phyloP scores from a whole-genome alignment of 2,329 filamentous ascomycete genomes.

The Celoporthe dispersa region DNA sequence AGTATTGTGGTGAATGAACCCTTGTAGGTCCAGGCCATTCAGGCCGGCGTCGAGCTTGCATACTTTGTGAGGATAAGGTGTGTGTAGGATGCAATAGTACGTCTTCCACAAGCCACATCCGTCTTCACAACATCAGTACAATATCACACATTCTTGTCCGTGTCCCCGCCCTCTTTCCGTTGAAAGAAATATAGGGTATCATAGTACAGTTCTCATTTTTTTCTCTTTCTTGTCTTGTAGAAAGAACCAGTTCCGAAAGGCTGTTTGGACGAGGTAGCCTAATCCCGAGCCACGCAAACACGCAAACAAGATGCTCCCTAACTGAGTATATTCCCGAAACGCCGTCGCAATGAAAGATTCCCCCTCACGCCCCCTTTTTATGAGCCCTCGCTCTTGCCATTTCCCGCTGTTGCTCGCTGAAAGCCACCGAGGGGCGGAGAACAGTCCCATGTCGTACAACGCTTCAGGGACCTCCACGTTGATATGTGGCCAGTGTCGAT shows the following conservation, averaged over 20 bases:
- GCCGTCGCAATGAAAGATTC: slow-evolving; percentile 24
- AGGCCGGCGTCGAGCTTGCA: background rate
- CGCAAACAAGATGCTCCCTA: background rate
- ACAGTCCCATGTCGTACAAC: background rate
- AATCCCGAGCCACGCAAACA: background rate
- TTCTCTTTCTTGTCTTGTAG: background rate
- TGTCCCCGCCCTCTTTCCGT: background rate
- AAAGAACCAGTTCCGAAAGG: background rate
- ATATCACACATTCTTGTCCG: background rate
- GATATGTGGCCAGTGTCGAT: too few species aligned
- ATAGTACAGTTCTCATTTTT: background rate
- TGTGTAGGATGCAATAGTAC: background rate
- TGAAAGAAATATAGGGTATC: slow-evolving; percentile 2
- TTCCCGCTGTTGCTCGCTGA: background rate
- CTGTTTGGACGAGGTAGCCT: background rate
- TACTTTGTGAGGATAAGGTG: background rate
- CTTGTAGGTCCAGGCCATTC: background rate
- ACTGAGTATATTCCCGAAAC: slow-evolving; percentile 9
- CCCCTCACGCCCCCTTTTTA: background rate
- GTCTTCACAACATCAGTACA: background rate
- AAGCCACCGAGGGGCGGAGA: background rate
- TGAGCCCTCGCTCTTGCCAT: background rate
- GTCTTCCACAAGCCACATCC: background rate
- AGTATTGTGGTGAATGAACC: background rate
- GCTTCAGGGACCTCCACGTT: background rate